Evolutionary conservation across 306 rosid genomes (phyloP), one percentile per base, ranked within the genome.

Genomic region (Sindora glabra): DNA sequence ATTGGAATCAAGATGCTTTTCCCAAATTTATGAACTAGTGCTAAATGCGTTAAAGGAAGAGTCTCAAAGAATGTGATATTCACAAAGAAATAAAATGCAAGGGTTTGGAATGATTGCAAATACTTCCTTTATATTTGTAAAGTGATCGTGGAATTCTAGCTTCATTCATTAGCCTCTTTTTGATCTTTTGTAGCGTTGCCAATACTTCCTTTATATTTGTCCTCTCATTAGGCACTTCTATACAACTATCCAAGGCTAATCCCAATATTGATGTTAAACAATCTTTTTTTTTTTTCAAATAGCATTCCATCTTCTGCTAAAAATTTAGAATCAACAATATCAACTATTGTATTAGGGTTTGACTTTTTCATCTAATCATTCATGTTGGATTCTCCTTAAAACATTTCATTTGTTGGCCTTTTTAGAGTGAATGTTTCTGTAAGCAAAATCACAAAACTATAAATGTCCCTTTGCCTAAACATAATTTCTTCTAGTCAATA

Each of bases 401-500:
- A 68, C 67, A 68, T 47, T 13, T 23, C 48, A n/a, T 48, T 26
- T 0, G 50, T 56, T 0, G 64, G 72, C 24, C 45, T 67, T 15
- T 56, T 56, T 47, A 53, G 14, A 5, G 51, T 67, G 58, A 56
- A 67, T 3, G 50, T 56, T 48, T 67, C 59, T 58, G 57, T 57
- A 2, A 67, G 17, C 25, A 62, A 62, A 47, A 62, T n/a, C n/a
- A n/a, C n/a, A n/a, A n/a, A n/a, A n/a, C n/a, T n/a, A n/a, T n/a
- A n/a, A 46, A 5, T 59, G 37, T 48, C 59, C 0, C 39, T 33
- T 1, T 14, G 16, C n/a, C 1, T 33, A 25, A 26, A 62, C 18
- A 62, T 21, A 10, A 6, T 19, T 11, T 57, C 36, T 30, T 62
- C 46, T 6, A 10, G 39, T 47, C 68, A 47, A 34, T 62, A 62